Evolutionary conservation across 2,329 filamentous ascomycete species (phyloP), one percentile per base, ranked within the genome.

Genomic region (Pestalotiopsis sp.): DNA sequence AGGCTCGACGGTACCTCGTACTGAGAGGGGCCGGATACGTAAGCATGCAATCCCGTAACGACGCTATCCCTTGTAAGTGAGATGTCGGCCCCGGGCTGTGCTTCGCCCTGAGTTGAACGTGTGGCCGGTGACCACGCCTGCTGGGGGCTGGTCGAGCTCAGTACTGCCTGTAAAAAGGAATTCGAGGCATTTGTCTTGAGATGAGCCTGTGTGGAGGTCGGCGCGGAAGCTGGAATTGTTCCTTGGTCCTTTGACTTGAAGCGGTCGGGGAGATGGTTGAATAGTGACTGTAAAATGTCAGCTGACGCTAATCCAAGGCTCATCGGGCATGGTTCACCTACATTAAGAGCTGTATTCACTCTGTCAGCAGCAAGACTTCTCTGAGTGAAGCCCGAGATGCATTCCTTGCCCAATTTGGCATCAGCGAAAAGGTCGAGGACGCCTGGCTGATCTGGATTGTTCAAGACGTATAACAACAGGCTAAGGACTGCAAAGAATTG

Each of bases 361-460:
- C 68, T 27, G n/a, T 69, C 68, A 1, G 68, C 68, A 17, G 68
- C 68, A 2, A 69, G 66, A 45, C 68, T 69, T 58, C 62, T 61
- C 62, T 69, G 65, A 3, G 68, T 69, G 1, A 69, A 57, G 31
- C 68, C 61, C 1, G 68, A 67, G 14, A 69, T 69, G 49, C 66
- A 65, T 23, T 69, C 68, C 38, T 68, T 68, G 25, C 68, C 68
- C 61, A 69, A 23, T 49, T 65, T 60, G 45, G 94, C 95, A 79
- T 97, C 95, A 63, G 91, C 91, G 68, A 97, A 83, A n/a, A 97
- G 91, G 70, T 95, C 93, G 61, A 91, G 86, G 4, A 91, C 91
- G 1, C 90, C 91, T 3, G 86, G 82, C 74, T 91, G 92, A 69
- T 92, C 88, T 0, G 91, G 91, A 72, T 94, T 94, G 76, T 94